Percentiles rank a stretch among this genome's conserved stretches.
Conservation (phyloP, 1,284 basidiomycete species). For the Cryptococcus deneoformans region DNA sequence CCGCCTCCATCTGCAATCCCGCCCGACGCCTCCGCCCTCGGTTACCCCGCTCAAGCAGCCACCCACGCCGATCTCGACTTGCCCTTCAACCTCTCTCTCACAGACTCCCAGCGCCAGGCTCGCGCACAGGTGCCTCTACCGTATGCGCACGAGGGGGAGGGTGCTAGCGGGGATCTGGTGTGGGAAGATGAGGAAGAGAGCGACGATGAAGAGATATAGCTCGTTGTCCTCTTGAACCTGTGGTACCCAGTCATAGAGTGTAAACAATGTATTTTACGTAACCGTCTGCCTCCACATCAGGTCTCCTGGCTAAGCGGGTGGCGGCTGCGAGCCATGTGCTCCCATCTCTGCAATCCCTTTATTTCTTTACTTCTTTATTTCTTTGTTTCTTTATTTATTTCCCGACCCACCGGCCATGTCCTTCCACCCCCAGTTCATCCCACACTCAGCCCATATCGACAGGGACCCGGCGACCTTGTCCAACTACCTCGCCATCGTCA, state of each 20-base stretch:
- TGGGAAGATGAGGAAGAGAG: constrained; percentile 20
- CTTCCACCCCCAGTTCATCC: too few relatives aligned
- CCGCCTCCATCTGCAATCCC: background rate
- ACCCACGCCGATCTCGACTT: constrained; percentile 58
- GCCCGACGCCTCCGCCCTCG: background rate
- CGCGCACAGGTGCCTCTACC: constrained; percentile 78
- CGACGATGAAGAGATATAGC: constrained; percentile 23
- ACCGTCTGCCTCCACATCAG: too few relatives aligned
- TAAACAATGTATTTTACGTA: too few relatives aligned
- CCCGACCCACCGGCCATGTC: too few relatives aligned
- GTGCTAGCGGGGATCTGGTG: constrained; percentile 25
- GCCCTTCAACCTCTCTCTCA: constrained; percentile 80
- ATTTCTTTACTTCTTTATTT: too few relatives aligned
- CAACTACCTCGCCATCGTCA: constrained; percentile 69
- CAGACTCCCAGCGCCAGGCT: constrained; percentile 74
- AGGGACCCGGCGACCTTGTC: constrained; percentile 72
- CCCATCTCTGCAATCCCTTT: too few relatives aligned
- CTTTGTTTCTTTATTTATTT: too few relatives aligned
- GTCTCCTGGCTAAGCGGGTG: too few relatives aligned
- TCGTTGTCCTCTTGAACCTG: too few relatives aligned
- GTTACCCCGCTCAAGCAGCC: constrained; percentile 25
- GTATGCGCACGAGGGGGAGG: constrained; percentile 75
- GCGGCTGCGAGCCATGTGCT: too few relatives aligned
- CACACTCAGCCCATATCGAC: constrained; percentile 13
- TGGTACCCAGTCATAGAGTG: too few relatives aligned